Evolutionary conservation across 2,329 filamentous ascomycete genomes (phyloP).

Genomic region (Colletotrichum coccodes): DNA sequence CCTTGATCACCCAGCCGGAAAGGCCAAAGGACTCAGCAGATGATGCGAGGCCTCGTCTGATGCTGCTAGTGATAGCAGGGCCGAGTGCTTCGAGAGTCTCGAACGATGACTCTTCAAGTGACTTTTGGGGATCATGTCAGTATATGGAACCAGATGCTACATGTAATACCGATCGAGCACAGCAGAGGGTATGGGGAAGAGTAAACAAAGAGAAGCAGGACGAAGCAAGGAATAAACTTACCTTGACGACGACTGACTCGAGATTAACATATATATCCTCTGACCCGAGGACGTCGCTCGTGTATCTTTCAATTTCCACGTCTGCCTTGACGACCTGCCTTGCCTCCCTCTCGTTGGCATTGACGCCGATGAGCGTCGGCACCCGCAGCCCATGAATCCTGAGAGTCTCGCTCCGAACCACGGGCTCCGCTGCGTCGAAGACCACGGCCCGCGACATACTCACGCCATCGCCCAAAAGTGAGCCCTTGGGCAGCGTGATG

Average conservation of each 20-base stretch:
- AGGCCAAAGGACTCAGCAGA: background rate
- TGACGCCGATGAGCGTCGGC: conserved; percentile 78
- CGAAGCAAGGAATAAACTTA: conserved; percentile 48
- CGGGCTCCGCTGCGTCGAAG: background rate
- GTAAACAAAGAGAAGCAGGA: background rate
- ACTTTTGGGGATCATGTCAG: conserved; percentile 45
- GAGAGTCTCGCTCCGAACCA: conserved; percentile 45
- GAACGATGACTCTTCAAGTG: conserved; percentile 65
- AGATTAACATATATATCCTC: conserved; percentile 64
- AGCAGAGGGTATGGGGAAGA: background rate
- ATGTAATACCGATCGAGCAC: background rate
- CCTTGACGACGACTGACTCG: conserved; percentile 71
- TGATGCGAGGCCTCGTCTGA: conserved; percentile 55
- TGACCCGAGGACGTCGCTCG: conserved; percentile 28
- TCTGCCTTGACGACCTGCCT: conserved; percentile 75
- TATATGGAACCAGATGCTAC: background rate
- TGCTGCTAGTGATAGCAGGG: conserved; percentile 54
- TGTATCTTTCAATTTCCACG: conserved; percentile 67
- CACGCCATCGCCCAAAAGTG: conserved; percentile 70
- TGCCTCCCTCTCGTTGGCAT: conserved; percentile 73
- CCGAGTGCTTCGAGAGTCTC: conserved; percentile 73
- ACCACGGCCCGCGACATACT: conserved; percentile 49
- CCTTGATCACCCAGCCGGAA: conserved; percentile 61
- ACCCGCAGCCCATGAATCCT: conserved; percentile 68
- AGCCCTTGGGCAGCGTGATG: conserved; percentile 73